Evolutionary conservation across 2,329 filamentous ascomycete species (phyloP).

Genomic region (Venturia pyrina): DNA sequence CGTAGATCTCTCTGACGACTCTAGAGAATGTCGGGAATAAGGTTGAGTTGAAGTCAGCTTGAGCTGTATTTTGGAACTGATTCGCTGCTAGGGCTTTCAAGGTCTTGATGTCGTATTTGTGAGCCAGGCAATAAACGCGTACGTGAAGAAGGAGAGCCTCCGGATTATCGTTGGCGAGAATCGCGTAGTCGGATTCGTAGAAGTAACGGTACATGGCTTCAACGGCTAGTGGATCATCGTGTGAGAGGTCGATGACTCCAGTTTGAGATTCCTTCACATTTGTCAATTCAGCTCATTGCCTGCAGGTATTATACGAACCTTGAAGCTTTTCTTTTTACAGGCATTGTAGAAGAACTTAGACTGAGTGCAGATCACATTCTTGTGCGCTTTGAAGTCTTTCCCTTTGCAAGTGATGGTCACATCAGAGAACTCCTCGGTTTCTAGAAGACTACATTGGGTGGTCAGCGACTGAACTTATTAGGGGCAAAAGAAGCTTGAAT

Average conservation of each 20-base stretch:
- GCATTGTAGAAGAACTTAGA: slow-evolving; percentile 1
- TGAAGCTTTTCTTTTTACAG: not conserved
- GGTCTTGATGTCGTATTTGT: not conserved
- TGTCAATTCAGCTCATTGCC: no score
- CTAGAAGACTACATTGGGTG: no score
- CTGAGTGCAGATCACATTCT: not conserved
- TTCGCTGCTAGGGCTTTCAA: not conserved
- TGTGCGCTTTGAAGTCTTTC: not conserved
- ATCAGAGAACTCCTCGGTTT: no score
- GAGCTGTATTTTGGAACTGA: not conserved
- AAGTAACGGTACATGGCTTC: slow-evolving; percentile 1
- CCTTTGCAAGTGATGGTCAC: not conserved
- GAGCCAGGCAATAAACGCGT: not conserved
- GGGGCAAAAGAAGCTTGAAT: no score
- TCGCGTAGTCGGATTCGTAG: not conserved
- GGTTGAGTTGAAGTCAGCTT: no score
- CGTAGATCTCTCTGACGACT: not conserved
- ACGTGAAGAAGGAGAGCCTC: not conserved
- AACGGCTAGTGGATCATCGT: not conserved
- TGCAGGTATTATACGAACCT: no score
- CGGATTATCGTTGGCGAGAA: not conserved
- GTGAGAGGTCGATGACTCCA: not conserved
- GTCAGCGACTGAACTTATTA: no score
- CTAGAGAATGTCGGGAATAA: not conserved
- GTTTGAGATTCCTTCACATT: not conserved